Evolutionary conservation across 169 alveolate species (phyloP).

Genomic region (Plasmodium coatneyi): DNA sequence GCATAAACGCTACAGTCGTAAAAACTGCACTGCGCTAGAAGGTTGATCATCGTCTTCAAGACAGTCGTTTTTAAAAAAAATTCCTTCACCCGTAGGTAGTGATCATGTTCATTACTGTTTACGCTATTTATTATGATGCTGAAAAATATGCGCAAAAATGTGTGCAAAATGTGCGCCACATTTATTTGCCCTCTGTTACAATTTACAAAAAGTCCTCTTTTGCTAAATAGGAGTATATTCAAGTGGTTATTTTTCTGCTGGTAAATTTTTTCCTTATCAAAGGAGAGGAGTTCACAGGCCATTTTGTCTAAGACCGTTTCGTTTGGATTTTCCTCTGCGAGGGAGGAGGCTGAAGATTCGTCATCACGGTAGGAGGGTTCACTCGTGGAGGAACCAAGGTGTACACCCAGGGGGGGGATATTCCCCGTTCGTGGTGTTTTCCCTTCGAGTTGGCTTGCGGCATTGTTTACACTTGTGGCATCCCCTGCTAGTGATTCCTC

Average conservation of each 20-base stretch:
- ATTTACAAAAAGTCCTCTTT: constrained; percentile 58
- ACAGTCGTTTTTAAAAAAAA: constrained; percentile 28
- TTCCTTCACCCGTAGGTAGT: constrained; percentile 9
- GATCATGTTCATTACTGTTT: constrained; percentile 41
- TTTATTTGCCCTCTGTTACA: constrained; percentile 57
- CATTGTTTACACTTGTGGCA: background rate
- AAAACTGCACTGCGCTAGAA: constrained; percentile 59
- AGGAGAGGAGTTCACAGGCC: constrained; percentile 27
- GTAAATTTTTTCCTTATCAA: constrained; percentile 42
- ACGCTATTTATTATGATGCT: constrained; percentile 37
- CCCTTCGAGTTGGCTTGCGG: background rate
- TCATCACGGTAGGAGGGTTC: background rate
- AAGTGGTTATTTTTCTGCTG: constrained; percentile 13
- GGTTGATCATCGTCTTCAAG: constrained; percentile 20
- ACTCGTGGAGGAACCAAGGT: background rate
- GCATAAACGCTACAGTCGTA: constrained; percentile 75
- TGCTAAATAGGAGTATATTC: constrained; percentile 32
- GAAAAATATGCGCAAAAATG: constrained; percentile 34
- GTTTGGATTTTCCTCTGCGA: constrained; percentile 28
- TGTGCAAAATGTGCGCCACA: constrained; percentile 44
- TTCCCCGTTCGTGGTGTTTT: background rate
- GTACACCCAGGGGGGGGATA: background rate
- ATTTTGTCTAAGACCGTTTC: constrained; percentile 31
- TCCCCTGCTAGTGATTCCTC: background rate
- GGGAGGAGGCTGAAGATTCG: constrained; percentile 4